A percentile compares a stretch with the other conserved stretches of the same genome.
phyloP scores from a whole-genome alignment of 495 filamentous ascomycete species.

The Cladorrhinum samala region DNA sequence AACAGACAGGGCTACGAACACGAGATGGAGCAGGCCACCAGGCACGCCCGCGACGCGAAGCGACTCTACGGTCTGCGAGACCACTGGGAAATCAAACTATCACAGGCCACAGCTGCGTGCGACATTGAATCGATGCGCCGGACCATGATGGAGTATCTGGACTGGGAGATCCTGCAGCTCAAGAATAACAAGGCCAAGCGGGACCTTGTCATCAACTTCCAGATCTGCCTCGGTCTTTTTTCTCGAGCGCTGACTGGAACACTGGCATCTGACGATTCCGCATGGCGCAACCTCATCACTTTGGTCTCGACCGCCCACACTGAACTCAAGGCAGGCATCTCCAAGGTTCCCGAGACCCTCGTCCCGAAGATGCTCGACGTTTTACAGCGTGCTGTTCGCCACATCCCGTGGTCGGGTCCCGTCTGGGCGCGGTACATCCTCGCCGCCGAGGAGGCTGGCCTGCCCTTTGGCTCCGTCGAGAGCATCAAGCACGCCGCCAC shows the following conservation, averaged over 20 bases:
- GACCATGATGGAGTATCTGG: constrained; percentile 68
- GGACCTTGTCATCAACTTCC: constrained; percentile 39
- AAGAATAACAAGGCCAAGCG: constrained; percentile 38
- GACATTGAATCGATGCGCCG: constrained; percentile 53
- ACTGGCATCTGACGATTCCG: constrained; percentile 59
- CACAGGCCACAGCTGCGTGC: constrained; percentile 49
- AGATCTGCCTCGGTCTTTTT: constrained; percentile 66
- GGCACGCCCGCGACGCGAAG: constrained; percentile 61
- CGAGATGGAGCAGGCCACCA: constrained; percentile 67
- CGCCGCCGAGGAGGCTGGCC: constrained; percentile 66
- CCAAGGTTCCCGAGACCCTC: constrained; percentile 24
- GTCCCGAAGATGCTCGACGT: constrained; percentile 42
- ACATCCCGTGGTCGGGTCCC: constrained; percentile 86
- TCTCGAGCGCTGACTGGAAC: constrained; percentile 63
- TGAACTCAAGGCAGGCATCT: constrained; percentile 27
- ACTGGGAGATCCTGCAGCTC: constrained; percentile 68
- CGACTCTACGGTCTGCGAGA: constrained; percentile 62
- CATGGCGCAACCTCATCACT: constrained; percentile 79
- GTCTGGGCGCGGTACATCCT: constrained; percentile 88
- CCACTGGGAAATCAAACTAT: constrained; percentile 62
- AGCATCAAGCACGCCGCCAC: constrained; percentile 89
- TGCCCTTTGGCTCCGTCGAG: constrained; percentile 72
- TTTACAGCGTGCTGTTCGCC: constrained; percentile 67
- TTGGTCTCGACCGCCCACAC: constrained; percentile 50
- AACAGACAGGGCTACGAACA: constrained; percentile 69